Conservation (phyloP, 225 moss, liverwort and hornwort genomes). For the Physcomitrellopsis africana region DNA sequence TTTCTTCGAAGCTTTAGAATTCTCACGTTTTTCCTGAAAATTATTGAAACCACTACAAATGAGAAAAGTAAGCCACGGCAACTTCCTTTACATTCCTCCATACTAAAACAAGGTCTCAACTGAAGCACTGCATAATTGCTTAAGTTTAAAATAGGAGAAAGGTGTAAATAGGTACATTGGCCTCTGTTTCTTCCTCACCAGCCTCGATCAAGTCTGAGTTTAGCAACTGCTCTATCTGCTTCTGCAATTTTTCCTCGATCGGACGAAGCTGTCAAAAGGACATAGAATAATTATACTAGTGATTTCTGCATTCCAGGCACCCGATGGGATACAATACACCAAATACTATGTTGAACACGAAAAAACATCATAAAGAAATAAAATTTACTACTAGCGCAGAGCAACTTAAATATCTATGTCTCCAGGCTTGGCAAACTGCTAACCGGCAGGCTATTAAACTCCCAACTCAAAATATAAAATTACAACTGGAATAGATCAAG, state of each 20-base stretch:
- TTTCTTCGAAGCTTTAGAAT: slow-evolving; percentile 26
- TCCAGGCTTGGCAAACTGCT: no score
- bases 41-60: slow-evolving; percentile 12
- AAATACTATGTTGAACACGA: no score
- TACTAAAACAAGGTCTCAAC: slow-evolving; percentile 9
- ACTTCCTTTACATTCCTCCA: not conserved
- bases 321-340: not conserved
- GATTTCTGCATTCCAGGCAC: not conserved
- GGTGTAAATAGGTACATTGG: slow-evolving; percentile 30
- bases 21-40: slow-evolving; percentile 26
- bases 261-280: slow-evolving; percentile 48
- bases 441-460: no score
- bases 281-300: slow-evolving; percentile 1
- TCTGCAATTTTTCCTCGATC: slow-evolving; percentile 59
- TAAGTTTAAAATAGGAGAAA: slow-evolving; percentile 16
- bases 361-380: no score
- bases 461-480: no score
- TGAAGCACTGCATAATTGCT: slow-evolving; percentile 18
- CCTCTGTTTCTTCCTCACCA: slow-evolving; percentile 24
- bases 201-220: slow-evolving; percentile 23
- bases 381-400: no score
- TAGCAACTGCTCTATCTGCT: slow-evolving; percentile 49
- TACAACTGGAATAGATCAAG: slow-evolving; percentile 8
- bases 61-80: not conserved
- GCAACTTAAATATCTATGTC: no score